Percentiles rank a stretch among this genome's conserved stretches.
phyloP scores from a whole-genome alignment of 192 early-diverging fungal species.

The Gryganskiella cystojenkinii region DNA sequence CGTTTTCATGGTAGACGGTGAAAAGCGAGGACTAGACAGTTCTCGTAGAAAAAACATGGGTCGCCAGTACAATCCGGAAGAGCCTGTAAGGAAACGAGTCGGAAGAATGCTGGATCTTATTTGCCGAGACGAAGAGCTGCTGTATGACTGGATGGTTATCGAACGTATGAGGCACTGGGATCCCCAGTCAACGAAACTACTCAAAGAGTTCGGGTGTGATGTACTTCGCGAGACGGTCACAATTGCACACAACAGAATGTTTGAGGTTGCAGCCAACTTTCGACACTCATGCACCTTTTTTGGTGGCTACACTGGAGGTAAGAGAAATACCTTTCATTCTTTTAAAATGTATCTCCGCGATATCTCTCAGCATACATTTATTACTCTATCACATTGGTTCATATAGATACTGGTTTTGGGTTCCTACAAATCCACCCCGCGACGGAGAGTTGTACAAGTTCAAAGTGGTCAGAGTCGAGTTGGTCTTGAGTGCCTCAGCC shows the following conservation, averaged over 20 bases:
- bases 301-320: conserved; percentile 7
- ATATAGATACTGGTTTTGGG: too few relatives aligned
- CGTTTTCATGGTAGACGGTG: conserved; percentile 7
- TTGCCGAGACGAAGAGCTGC: conserved; percentile 1
- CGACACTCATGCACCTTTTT: conserved; percentile 1
- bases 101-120: conserved; percentile 4
- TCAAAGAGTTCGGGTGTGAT: conserved; percentile 11
- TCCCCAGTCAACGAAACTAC: background rate
- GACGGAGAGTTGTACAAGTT: too few relatives aligned
- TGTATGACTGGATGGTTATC: background rate
- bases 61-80: background rate
- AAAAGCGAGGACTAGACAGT: conserved; percentile 5
- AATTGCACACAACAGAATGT: conserved; percentile 9
- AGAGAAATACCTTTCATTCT: background rate
- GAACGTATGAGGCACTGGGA: conserved; percentile 6
- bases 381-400: too few relatives aligned
- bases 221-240: conserved; percentile 4
- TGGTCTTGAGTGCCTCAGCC: too few relatives aligned
- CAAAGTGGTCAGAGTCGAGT: too few relatives aligned
- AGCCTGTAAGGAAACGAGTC: background rate
- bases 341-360: too few relatives aligned
- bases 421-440: too few relatives aligned
- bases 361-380: too few relatives aligned
- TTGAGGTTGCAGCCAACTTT: background rate
- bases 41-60: conserved; percentile 12